Evolutionary conservation across 2,329 filamentous ascomycete species (phyloP), one percentile per base, ranked within the genome.

Genomic region (Neonectria neomacrospora): DNA sequence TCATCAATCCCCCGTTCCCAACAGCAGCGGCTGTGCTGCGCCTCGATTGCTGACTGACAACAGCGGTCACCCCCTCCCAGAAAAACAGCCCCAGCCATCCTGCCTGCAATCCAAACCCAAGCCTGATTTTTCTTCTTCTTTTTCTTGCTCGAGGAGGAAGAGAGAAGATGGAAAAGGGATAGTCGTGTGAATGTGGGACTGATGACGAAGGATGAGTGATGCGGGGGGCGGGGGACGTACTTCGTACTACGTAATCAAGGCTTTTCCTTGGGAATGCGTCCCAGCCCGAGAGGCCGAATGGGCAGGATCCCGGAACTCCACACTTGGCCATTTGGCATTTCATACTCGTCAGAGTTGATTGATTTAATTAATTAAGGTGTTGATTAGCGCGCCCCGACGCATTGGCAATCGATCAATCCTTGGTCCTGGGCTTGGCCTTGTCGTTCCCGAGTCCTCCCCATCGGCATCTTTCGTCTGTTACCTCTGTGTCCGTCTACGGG

Each of bases 351-450:
- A 26, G 23, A 26, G 9, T 30, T 30, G 28, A 30, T 30, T 30
- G 28, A 30, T 16, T 37, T 6, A 12, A 8, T 16, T 53, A 53
- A 58, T 58, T 58, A 58, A 58, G 56, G 56, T 58, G 48, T 58
- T 37, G 26, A 26, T 37, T 58, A 58, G 56, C 56, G 56, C 48
- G 47, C 56, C n/a, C 34, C 56, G 56, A 37, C 20, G 39, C 28
- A 30, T 53, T 58, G 56, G 48, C 56, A 58, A 58, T 45, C 37
- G 28, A 5, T 45, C 26, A 26, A 26, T 26, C 23, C 23, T 26
- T 26, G 23, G 23, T 26, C 23, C 23, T 26, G 23, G 30, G 11
- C 26, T 20, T 32, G n/a, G 23, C 52, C 26, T 10, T 54, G 23
- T 14, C 37, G 37, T 47, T 53, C 39, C 45, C 48, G 39, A 53